A percentile compares a stretch with the other conserved stretches of the same genome.
phyloP scores from a whole-genome alignment of 1,284 basidiomycete species.

The Pyrrhoderma lamaoense region DNA sequence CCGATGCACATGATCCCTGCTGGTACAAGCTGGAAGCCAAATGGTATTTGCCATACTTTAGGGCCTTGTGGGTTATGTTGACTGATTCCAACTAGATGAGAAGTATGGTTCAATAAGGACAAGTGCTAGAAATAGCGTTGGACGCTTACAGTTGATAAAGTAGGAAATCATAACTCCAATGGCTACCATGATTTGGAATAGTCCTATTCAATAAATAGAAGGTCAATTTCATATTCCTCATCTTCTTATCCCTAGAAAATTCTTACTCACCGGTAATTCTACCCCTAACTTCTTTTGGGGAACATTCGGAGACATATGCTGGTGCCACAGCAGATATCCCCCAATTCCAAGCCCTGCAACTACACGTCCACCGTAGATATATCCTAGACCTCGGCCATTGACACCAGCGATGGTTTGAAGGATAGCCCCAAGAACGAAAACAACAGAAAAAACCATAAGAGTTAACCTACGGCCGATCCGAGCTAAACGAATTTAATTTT shows the following conservation, averaged over 20 bases:
- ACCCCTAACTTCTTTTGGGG: constrained; percentile 67
- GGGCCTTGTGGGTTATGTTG: constrained; percentile 42
- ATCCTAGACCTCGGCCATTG: constrained; percentile 44
- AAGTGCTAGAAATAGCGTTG: neutral
- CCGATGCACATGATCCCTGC: constrained; percentile 72
- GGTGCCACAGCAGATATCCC: constrained; percentile 64
- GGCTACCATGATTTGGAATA: constrained; percentile 81
- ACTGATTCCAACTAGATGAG: constrained; percentile 47
- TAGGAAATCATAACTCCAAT: constrained; percentile 72
- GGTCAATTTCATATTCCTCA: too few species aligned
- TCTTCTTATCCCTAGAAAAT: too few species aligned
- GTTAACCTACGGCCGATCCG: constrained; percentile 49
- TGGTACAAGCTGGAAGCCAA: constrained; percentile 71
- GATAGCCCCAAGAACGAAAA: constrained; percentile 64
- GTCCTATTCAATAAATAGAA: constrained; percentile 1
- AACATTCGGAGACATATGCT: constrained; percentile 73
- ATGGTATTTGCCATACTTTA: constrained; percentile 65
- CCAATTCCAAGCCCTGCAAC: constrained; percentile 65
- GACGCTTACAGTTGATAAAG: constrained; percentile 66
- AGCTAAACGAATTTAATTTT: constrained; percentile 29
- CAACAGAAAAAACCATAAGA: constrained; percentile 47
- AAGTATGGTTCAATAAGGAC: neutral
- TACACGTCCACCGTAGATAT: constrained; percentile 73
- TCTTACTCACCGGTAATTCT: constrained; percentile 48
- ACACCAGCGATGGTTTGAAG: constrained; percentile 54